Conservation (phyloP, 495 filamentous ascomycete species). For the Talaromyces proteolyticus region DNA sequence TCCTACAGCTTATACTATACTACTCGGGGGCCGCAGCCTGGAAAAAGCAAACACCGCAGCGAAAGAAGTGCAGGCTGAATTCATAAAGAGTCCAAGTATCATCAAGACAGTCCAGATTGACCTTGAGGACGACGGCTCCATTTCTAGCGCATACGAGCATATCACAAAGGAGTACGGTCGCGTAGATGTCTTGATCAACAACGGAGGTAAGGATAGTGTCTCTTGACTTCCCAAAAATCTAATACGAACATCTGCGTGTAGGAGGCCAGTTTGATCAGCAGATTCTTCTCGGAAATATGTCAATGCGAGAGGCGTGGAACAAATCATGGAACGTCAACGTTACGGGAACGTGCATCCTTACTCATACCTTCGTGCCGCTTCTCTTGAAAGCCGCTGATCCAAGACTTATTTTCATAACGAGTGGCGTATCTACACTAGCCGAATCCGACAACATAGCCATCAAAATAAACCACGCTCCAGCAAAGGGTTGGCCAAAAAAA, state of each 20-base stretch:
- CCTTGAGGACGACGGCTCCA: slow-evolving; percentile 46
- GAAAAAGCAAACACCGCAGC: slow-evolving; percentile 41
- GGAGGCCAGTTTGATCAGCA: slow-evolving; percentile 31
- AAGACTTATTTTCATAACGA: slow-evolving; percentile 44
- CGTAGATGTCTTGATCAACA: slow-evolving; percentile 50
- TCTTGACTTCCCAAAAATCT: neutral
- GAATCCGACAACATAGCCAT: slow-evolving; percentile 23
- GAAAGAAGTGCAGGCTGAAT: slow-evolving; percentile 20
- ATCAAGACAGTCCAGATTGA: slow-evolving; percentile 38
- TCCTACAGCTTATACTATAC: slow-evolving; percentile 34
- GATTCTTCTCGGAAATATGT: slow-evolving; percentile 20
- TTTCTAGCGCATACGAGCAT: slow-evolving; percentile 28
- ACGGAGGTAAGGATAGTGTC: slow-evolving; percentile 24
- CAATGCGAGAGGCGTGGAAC: slow-evolving; percentile 37
- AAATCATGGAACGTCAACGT: slow-evolving; percentile 53
- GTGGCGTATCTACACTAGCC: slow-evolving; percentile 37
- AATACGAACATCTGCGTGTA: neutral
- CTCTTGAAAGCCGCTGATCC: slow-evolving; percentile 36
- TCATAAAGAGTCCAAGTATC: slow-evolving; percentile 25
- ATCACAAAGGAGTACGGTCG: slow-evolving; percentile 30
- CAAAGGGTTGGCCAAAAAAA: slow-evolving; percentile 43
- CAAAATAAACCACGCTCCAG: slow-evolving; percentile 24
- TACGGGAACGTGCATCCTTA: slow-evolving; percentile 43
- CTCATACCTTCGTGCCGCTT: slow-evolving; percentile 36
- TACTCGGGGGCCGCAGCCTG: slow-evolving; percentile 37